Evolutionary conservation across 768 basidiomycete genomes (phyloP), one percentile per base, ranked within the genome.

Genomic region (Pleurotus citrinopileatus): DNA sequence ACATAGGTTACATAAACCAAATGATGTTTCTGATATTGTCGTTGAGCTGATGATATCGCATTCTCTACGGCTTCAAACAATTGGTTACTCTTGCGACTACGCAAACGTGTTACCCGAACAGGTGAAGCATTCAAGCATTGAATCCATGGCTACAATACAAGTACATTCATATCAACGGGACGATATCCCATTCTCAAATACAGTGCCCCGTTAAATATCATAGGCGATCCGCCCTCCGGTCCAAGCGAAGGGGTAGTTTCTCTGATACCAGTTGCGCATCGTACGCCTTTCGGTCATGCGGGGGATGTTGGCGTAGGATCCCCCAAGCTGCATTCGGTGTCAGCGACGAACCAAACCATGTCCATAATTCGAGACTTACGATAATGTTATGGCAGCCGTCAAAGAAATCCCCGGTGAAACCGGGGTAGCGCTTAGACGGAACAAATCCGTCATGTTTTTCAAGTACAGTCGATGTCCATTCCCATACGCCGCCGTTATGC

Each of bases 401-500:
- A 66, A 93, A 94, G 73, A 98, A 98, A 71, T 98, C 96, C 57
- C 75, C 76, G 15, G 91, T 91, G 57, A 73, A 94, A 75, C 93
- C 97, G 22, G 97, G 97, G 67, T 98, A 99, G 45, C 96, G 63
- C 29, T 68, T 68, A 1, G 91, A 94, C 7, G 84, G 75, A 42
- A 75, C 75, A 65, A 87, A 99, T 0, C 92, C 94, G 2, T 91
- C 84, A 57, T 82, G 75, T 23, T 73, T 74, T 19, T 84, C 86
- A 42, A 95, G 79, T 25, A 78, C 60, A 13, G 94, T 94, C 17
- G 87, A 88, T 0, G 96, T 97, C 95, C 95, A 98, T 73, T 98
- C 94, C 94, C 96, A 99, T 13, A 97, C 88, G 4, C 97, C 97
- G 5, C 97, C 97, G 60, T 99, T 98, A 57, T 84, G 82, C 9